Evolutionary conservation across 306 rosid species (phyloP), one percentile per base, ranked within the genome.

Genomic region (Cicer bijugum): DNA sequence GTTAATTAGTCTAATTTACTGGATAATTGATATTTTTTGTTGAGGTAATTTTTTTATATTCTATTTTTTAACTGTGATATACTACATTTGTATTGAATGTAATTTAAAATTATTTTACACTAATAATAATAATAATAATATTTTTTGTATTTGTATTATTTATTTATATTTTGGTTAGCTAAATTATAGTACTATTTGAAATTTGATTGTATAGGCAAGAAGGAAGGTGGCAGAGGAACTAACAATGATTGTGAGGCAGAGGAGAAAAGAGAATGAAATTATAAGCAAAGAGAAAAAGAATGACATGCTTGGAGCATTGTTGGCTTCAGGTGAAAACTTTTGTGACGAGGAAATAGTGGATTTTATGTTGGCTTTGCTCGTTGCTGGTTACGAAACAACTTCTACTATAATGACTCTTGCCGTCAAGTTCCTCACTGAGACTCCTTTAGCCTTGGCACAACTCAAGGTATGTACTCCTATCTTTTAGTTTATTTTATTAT

Each of bases 381-480:
- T 94, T 11, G 99, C 95, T 10, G 97, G 99, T 74, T 94, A 91
- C 9, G 99, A 94, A 77, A 94, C 97, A 43, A 94, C 99, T 59
- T 91, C 99, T 1, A 91, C 99, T 1, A 88, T 88, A 37, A 94
- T 94, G 96, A 94, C 99, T 40, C 99, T 94, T 12, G 97, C 99
- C 20, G 84, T 94, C 12, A 94, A 94, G 85, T 94, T 94, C 74
- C 88, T 94, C 72, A 89, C 95, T 1, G 99, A 91, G 76, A 88
- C 97, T 48, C 99, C 99, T 67, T 82, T 88, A 5, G 99, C 99
- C 76, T 68, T 88, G 55, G 94, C 92, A 71, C 96, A 94, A 52
- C 92, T 94, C 65, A 86, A 90, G 99, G 99, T 94, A 66, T 60
- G 28, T 50, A 66, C 28, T 23, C 3, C 20, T 48, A 65, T 9